Evolutionary conservation across 1,284 basidiomycete genomes (phyloP).

Genomic region (Amylostereum areolatum): DNA sequence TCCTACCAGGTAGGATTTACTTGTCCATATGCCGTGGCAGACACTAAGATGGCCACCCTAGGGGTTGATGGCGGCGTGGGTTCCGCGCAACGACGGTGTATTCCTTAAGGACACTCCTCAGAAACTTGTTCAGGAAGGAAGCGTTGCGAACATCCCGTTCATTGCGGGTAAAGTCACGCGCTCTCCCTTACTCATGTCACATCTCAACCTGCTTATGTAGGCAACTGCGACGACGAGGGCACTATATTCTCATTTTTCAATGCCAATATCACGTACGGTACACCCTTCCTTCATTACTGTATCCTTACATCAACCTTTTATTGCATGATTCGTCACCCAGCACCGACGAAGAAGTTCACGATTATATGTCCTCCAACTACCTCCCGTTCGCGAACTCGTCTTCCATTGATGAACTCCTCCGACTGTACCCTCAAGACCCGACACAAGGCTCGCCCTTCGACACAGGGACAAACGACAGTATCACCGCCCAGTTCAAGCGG

Average conservation of each 20-base stretch:
- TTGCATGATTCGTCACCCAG: constrained; percentile 18
- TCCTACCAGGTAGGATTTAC: no score
- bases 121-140: constrained; percentile 16
- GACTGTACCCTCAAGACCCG: constrained; percentile 36
- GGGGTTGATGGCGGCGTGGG: constrained; percentile 17
- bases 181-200: not conserved
- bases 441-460: constrained; percentile 45
- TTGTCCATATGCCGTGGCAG: no score
- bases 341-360: constrained; percentile 27
- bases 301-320: no score
- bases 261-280: constrained; percentile 34
- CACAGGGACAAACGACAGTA: constrained; percentile 36
- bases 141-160: constrained; percentile 21
- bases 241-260: constrained; percentile 41
- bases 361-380: constrained; percentile 30
- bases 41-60: no score
- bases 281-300: not conserved
- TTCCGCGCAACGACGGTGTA: constrained; percentile 23
- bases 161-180: constrained; percentile 16
- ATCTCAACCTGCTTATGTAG: not conserved
- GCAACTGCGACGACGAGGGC: constrained; percentile 47
- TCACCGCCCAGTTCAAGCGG: constrained; percentile 46
- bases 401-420: constrained; percentile 25
- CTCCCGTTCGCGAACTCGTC: constrained; percentile 22
- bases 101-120: constrained; percentile 21